A percentile compares a stretch with the other conserved stretches of the same genome.
Conservation (phyloP, 2,329 filamentous ascomycete species). For the Arthrobotrys conoides region DNA sequence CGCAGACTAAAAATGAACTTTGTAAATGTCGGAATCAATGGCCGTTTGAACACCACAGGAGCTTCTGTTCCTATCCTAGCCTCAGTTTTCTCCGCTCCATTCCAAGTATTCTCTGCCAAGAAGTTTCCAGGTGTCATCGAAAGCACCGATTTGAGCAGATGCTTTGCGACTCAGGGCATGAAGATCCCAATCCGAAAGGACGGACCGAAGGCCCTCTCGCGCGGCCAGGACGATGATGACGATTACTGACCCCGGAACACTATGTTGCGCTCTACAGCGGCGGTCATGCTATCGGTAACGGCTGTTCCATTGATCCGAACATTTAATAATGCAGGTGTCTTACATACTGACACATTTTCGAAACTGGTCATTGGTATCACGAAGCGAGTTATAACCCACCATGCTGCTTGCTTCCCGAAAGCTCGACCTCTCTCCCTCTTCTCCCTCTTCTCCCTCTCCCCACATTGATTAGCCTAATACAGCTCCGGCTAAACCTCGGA, state of each 20-base stretch:
- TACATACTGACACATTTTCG: conserved; percentile 25
- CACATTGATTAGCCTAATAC: conserved; percentile 48
- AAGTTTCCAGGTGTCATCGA: conserved; percentile 98
- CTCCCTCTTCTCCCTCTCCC: neutral
- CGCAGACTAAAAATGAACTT: conserved; percentile 79
- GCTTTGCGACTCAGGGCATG: conserved; percentile 92
- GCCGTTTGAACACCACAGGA: conserved; percentile 77
- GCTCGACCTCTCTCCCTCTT: conserved; percentile 13
- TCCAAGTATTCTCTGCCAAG: conserved; percentile 96
- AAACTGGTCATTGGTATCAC: conserved; percentile 26
- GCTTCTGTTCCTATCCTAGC: conserved; percentile 81
- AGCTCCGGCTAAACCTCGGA: conserved; percentile 51
- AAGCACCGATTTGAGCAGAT: conserved; percentile 89
- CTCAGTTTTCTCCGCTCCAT: conserved; percentile 86
- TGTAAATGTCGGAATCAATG: conserved; percentile 80
- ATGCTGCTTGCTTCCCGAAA: conserved; percentile 6
- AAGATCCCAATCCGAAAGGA: conserved; percentile 98
- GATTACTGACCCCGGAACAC: conserved; percentile 39
- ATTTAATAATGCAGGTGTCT: conserved; percentile 4
- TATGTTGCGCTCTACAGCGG: neutral
- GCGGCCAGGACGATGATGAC: conserved; percentile 57
- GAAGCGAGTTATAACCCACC: conserved; percentile 20
- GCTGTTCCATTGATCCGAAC: conserved; percentile 35
- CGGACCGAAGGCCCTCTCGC: conserved; percentile 67
- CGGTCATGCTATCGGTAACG: neutral